Conservation (phyloP, 169 alveolate species). For the Eimeria brunetti region DNA sequence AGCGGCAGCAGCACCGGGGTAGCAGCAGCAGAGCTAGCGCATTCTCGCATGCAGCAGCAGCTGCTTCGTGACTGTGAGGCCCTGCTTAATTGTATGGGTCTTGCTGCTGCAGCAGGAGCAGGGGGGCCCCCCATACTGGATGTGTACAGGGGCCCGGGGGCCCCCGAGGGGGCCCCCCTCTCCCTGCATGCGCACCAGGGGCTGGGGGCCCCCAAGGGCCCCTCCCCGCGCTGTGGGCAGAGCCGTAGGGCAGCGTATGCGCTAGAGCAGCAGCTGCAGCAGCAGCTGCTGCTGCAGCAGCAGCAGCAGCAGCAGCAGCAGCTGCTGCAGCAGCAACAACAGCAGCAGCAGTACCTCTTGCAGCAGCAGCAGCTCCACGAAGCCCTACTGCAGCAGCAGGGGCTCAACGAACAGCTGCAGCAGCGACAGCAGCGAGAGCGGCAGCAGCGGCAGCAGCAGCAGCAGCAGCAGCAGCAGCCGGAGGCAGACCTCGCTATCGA, state of each 20-base stretch:
- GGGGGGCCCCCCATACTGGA: slow-evolving; percentile 14
- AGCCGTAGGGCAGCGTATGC: neutral
- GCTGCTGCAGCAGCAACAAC: slow-evolving; percentile 14
- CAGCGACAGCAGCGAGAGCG: neutral
- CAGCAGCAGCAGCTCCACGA: slow-evolving; percentile 24
- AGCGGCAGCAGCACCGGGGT: neutral
- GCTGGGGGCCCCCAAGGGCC: neutral
- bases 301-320: slow-evolving; percentile 2
- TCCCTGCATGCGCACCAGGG: neutral
- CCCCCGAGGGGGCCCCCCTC: slow-evolving; percentile 30
- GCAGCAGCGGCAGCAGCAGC: slow-evolving; percentile 34
- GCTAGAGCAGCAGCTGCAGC: slow-evolving; percentile 36
- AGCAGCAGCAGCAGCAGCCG: slow-evolving; percentile 50
- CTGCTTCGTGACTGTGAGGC: slow-evolving; percentile 44
- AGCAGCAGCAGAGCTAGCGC: slow-evolving; percentile 21
- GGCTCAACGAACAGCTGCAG: neutral
- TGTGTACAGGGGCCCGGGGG: neutral
- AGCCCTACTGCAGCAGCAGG: slow-evolving; percentile 2
- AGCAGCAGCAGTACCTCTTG: neutral
- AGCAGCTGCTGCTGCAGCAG: slow-evolving; percentile 4
- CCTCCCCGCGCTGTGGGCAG: neutral
- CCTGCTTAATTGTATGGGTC: slow-evolving; percentile 4
- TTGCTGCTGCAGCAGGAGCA: slow-evolving; percentile 19
- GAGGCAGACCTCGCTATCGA: slow-evolving; percentile 12
- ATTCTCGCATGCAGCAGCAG: slow-evolving; percentile 25